These are phyloP conservation scores for Epichloe gansuensis DNA, from an alignment of 2,329 filamentous ascomycete species.

Conservation along the genomic window DNA sequence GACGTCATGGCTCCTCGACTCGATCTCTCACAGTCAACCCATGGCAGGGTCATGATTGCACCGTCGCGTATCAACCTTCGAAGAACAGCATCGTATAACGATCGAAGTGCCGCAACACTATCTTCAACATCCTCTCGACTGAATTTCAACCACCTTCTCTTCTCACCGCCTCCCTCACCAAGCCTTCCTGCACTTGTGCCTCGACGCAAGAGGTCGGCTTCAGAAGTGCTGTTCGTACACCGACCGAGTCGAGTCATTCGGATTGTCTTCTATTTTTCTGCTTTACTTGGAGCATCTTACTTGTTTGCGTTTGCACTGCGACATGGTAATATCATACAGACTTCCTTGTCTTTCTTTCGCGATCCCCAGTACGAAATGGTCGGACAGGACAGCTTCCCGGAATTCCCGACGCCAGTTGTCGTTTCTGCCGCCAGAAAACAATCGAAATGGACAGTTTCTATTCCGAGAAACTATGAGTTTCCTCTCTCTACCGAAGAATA, in stretches of 20 bases:
- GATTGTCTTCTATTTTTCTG: slow-evolving; percentile 39
- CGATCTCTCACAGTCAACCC: slow-evolving; percentile 31
- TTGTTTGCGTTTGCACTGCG: slow-evolving; percentile 21
- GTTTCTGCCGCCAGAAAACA: slow-evolving; percentile 52
- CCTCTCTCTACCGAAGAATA: slow-evolving; percentile 58
- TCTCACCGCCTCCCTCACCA: slow-evolving; percentile 57
- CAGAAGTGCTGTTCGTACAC: slow-evolving; percentile 27
- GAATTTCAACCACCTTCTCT: slow-evolving; percentile 55
- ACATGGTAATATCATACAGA: slow-evolving; percentile 16
- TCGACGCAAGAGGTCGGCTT: slow-evolving; percentile 49
- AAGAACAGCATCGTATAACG: slow-evolving; percentile 43
- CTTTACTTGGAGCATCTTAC: slow-evolving; percentile 40
- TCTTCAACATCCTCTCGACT: slow-evolving; percentile 52
- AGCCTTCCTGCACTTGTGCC: slow-evolving; percentile 57
- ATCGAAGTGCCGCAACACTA: slow-evolving; percentile 30
- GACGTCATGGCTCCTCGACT: slow-evolving; percentile 33
- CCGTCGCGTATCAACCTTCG: slow-evolving; percentile 48
- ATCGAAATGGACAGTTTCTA: slow-evolving; percentile 69
- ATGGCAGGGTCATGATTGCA: slow-evolving; percentile 39
- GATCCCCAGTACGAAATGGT: slow-evolving; percentile 53
- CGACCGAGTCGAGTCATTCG: slow-evolving; percentile 47
- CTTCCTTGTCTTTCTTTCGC: slow-evolving; percentile 31
- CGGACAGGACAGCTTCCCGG: slow-evolving; percentile 51
- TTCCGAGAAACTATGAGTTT: slow-evolving; percentile 54
- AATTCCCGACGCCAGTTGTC: slow-evolving; percentile 60